Evolutionary conservation across 768 basidiomycete species (phyloP).

Genomic region (Obba rivulosa): DNA sequence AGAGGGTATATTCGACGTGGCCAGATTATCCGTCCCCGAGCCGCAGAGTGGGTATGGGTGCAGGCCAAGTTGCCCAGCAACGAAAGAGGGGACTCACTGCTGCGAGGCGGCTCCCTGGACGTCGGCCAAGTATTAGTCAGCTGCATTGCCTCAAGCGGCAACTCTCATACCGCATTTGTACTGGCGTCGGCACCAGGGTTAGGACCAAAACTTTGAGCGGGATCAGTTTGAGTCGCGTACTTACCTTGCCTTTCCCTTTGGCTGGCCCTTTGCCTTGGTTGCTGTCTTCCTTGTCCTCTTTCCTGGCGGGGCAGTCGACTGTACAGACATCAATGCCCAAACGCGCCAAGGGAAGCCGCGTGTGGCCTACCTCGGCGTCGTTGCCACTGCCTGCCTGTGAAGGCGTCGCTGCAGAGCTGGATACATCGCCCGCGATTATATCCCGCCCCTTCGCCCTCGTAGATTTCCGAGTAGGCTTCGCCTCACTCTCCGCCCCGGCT

Average conservation of each 20-base stretch:
- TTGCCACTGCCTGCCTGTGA: neutral
- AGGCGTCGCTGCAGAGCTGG: neutral
- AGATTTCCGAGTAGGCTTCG: neutral
- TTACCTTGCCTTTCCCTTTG: constrained; percentile 1
- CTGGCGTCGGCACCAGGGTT: constrained; percentile 7
- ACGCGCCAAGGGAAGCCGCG: neutral
- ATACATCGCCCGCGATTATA: neutral
- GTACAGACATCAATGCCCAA: too few species aligned
- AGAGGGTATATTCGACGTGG: neutral
- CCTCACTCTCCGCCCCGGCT: neutral
- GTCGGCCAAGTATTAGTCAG: constrained; percentile 4
- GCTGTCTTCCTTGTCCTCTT: constrained; percentile 17
- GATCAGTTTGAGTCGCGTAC: neutral
- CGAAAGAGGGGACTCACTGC: constrained; percentile 1
- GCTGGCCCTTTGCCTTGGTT: constrained; percentile 4
- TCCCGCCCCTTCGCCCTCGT: neutral
- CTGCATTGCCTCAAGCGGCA: constrained; percentile 2
- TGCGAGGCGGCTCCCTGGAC: neutral
- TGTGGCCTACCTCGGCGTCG: constrained; percentile 1
- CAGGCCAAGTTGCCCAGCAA: constrained; percentile 10
- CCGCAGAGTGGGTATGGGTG: constrained; percentile 2
- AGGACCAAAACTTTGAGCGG: constrained; percentile 2
- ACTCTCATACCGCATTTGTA: constrained; percentile 10
- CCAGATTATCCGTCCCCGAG: neutral
- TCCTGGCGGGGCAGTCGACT: neutral